Base-by-base conservation (phyloP, 768 basidiomycete genomes). In the Amanita muscaria region DNA sequence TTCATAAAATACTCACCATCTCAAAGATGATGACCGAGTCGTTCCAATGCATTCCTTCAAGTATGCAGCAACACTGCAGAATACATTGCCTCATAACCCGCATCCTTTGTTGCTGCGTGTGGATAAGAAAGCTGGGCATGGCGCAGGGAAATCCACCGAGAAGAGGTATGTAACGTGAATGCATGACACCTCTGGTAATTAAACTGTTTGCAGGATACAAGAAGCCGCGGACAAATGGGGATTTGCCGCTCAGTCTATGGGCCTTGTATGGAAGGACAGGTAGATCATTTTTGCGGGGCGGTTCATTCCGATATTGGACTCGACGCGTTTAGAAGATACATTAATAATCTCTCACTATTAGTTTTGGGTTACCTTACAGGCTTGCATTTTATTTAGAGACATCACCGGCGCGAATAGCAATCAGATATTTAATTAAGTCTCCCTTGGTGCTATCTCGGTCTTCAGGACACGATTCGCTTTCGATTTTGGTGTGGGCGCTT, bases 401-500 rank as follows among this genome's bases (percentile, higher is more conserved):
- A n/a, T n/a, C n/a, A n/a, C n/a, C n/a, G n/a, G n/a, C n/a, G n/a
- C n/a, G n/a, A n/a, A n/a, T n/a, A n/a, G n/a, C n/a, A n/a, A n/a
- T n/a, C n/a, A n/a, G n/a, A n/a, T n/a, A n/a, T n/a, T n/a, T n/a
- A n/a, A n/a, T n/a, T 10, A 34, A 9, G 15, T 30, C 19, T 40
- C 15, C 33, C 21, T 15, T 41, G 66, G 62, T 18, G 57, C 56
- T 46, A 97, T 86, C 34, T 84, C 83, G 14, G 83, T 88, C 63
- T 93, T 97, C 46, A 97, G 70, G 1, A 88, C 70, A 18, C 94
- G 75, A 48, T 86, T 86, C 3, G 74, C 68, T 59, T 98, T 98
- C 24, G 83, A 85, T 59, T 79, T 83, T n/a, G 94, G 94, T 18
- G 77, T 68, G 2, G 94, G 94, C 2, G 94, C 94, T 98, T 51